Percentiles rank a stretch among this genome's conserved stretches.
These are phyloP conservation scores for Rhodotorula sp. DNA, from an alignment of 1,284 basidiomycete species.

Conservation along the genomic window DNA sequence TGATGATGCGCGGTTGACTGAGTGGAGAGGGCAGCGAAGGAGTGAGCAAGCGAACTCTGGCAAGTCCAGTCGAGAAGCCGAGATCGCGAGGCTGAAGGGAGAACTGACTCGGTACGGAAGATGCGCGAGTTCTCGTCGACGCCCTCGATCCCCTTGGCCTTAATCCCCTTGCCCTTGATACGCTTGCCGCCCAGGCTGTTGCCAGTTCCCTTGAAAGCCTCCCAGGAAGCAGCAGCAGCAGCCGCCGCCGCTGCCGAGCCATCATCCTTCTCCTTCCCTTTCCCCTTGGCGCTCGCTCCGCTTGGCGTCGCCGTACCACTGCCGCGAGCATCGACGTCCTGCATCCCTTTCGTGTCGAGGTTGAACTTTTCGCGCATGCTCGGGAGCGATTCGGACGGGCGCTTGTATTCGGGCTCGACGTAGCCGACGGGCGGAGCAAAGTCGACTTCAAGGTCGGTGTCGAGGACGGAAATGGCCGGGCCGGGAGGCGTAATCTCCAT, in stretches of 20 bases:
- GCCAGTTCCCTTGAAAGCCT: constrained; percentile 90
- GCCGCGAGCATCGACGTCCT: constrained; percentile 44
- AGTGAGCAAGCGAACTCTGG: neutral
- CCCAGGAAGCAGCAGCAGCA: constrained; percentile 60
- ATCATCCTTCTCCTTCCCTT: constrained; percentile 18
- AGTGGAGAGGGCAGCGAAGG: neutral
- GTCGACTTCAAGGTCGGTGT: constrained; percentile 88
- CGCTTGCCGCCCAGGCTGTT: constrained; percentile 81
- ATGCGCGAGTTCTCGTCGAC: constrained; percentile 82
- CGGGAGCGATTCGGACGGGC: constrained; percentile 64
- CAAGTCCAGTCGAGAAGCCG: neutral
- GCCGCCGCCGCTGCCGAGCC: constrained; percentile 54
- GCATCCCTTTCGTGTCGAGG: constrained; percentile 64
- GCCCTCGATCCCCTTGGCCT: constrained; percentile 72
- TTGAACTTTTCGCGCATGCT: constrained; percentile 98
- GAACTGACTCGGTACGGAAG: constrained; percentile 75
- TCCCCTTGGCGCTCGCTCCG: constrained; percentile 21
- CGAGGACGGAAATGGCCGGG: constrained; percentile 82
- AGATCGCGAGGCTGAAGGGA: neutral
- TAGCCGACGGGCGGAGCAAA: constrained; percentile 62
- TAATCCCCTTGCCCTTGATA: constrained; percentile 88
- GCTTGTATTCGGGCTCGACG: constrained; percentile 82
- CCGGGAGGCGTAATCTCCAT: constrained; percentile 85
- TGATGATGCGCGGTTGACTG: constrained; percentile 81
- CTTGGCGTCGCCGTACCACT: constrained; percentile 43